Evolutionary conservation across 805 yeast species (phyloP).

Genomic region (Yamadazyma philogaea): DNA sequence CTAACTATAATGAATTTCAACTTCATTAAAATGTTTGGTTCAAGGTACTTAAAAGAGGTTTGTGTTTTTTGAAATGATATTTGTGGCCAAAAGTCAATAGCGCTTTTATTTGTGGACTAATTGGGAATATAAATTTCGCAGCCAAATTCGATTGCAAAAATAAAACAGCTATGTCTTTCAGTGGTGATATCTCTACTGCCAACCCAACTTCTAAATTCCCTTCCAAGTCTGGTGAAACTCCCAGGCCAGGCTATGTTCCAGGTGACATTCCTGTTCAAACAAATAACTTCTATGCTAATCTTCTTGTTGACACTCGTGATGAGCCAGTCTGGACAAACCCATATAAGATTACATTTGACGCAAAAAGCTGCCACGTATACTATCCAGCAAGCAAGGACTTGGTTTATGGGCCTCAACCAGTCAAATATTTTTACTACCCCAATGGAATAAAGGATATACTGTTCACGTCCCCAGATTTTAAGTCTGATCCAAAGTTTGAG

Average conservation of each 20-base stretch:
- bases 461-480: conserved; percentile 13
- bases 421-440: conserved; percentile 17
- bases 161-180: conserved; percentile 10
- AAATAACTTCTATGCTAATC: conserved; percentile 17
- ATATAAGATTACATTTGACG: conserved; percentile 14
- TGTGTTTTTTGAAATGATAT: too few relatives aligned
- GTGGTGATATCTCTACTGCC: conserved; percentile 16
- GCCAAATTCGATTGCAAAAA: neutral
- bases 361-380: conserved; percentile 10
- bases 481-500: conserved; percentile 7
- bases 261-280: conserved; percentile 16
- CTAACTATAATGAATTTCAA: too few relatives aligned
- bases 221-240: conserved; percentile 14
- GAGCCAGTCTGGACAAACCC: conserved; percentile 18
- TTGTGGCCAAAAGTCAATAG: neutral
- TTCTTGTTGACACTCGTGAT: conserved; percentile 14
- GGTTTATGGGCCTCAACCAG: conserved; percentile 16
- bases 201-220: conserved; percentile 15
- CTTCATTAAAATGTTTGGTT: too few relatives aligned
- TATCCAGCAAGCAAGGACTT: conserved; percentile 15
- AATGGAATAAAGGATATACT: conserved; percentile 16
- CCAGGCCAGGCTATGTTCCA: conserved; percentile 13
- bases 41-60: too few relatives aligned
- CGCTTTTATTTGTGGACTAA: neutral
- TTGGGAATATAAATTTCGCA: conserved; percentile 4